Base-by-base conservation (phyloP, 2,329 filamentous ascomycete species). In the Chaetomiaceae sp. region DNA sequence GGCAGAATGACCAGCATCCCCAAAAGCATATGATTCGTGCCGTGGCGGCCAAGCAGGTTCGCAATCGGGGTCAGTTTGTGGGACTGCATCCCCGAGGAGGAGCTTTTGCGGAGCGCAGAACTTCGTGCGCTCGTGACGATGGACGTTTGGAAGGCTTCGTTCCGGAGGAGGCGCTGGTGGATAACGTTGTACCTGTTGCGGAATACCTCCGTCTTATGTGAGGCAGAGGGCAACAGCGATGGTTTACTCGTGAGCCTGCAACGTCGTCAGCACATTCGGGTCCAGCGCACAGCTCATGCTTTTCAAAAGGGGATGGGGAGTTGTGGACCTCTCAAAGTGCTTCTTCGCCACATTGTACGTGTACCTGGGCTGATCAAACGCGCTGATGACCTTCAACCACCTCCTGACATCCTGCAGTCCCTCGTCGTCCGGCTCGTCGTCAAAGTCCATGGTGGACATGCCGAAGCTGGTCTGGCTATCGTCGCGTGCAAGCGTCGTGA, bases 181-280 rank as follows among this genome's bases (percentile, higher is more conserved):
- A 97, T 84, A 45, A 97, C 78, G 58, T 95, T 86, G 64, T 94
- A 97, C 52, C 90, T 79, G 63, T 96, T 90, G 54, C 89, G 81
- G 67, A 96, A 96, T 36, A 93, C 72, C 3, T 81, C 73, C 2
- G 88, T 95, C 65, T 95, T 95, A 60, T 90, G 85, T 6, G 82
- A 79, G 14, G 88, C 81, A 8, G 79, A 72, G 0, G 94, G 88
- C 52, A 98, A 72, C 33, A 91, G 62, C 1, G 84, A 84, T 12
- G 86, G 78, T 54, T 81, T 81, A 11, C 75, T 73, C 4, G 74
- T 71, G 42, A 83, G 75, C 60, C 79, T 84, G 55, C 12, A 15
- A 18, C 22, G 14, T 40, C 12, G 58, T 61, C 46, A 63, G 56
- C 24, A 7, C n/a, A 24, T 29, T 4, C 18, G 14, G 14, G 5